Conservation (phyloP, 257 asterid genomes). For the Echites panduratus region DNA sequence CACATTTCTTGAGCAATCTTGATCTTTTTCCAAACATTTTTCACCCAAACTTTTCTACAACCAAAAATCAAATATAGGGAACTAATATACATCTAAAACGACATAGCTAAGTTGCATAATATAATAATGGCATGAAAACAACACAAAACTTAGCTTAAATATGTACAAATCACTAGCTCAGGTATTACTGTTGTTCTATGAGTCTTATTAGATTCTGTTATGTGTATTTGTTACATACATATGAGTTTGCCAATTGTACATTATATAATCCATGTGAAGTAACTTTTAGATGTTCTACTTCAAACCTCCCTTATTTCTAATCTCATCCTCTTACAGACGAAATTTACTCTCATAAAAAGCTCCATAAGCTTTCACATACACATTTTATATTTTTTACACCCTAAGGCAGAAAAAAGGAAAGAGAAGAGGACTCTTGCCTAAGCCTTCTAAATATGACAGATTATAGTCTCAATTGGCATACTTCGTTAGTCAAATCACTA, state of each 20-base stretch:
- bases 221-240: neutral
- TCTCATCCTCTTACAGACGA: neutral
- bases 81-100: no score
- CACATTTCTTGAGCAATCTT: no score
- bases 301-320: neutral
- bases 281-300: neutral
- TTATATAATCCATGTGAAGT: no score
- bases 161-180: slow-evolving; percentile 50
- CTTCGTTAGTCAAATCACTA: neutral
- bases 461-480: neutral
- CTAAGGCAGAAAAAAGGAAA: neutral
- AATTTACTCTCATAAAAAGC: neutral
- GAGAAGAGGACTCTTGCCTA: neutral
- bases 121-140: no score
- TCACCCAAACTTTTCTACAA: no score
- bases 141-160: no score
- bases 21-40: no score
- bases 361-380: neutral
- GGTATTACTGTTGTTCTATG: slow-evolving; percentile 39
- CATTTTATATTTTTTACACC: neutral
- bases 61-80: no score
- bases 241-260: neutral
- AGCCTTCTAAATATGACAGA: neutral
- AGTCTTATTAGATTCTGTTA: neutral
- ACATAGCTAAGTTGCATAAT: no score